phyloP scores from a whole-genome alignment of 176 grass and related monocot species.

The Avena atlantica region DNA sequence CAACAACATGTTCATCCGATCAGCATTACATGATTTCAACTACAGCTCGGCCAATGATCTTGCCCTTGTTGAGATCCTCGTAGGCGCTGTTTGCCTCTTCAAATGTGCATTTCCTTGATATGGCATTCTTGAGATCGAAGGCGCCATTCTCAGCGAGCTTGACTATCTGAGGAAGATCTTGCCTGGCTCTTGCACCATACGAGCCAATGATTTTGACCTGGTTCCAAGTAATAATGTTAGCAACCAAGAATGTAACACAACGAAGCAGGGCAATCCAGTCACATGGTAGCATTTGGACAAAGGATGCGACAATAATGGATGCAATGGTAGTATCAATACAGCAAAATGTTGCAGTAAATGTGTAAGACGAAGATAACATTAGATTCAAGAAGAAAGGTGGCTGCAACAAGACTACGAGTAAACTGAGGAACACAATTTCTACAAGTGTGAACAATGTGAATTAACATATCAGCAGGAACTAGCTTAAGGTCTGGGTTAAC shows the following conservation, averaged over 20 bases:
- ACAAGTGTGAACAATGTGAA: neutral
- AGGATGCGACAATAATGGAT: neutral
- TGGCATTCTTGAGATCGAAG: slow-evolving; percentile 78
- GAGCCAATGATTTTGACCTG: slow-evolving; percentile 98
- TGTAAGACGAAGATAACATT: neutral
- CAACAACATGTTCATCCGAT: slow-evolving; percentile 16
- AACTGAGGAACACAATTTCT: neutral
- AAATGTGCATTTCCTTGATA: slow-evolving; percentile 94
- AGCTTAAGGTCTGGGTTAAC: neutral
- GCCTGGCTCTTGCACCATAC: slow-evolving; percentile 94
- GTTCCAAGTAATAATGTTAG: slow-evolving; percentile 25
- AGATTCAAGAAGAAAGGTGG: neutral
- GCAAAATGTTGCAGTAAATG: neutral
- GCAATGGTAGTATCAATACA: neutral
- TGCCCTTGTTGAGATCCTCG: slow-evolving; percentile 76
- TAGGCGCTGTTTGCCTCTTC: slow-evolving; percentile 86
- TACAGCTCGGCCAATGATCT: slow-evolving; percentile 84
- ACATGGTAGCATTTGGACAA: neutral
- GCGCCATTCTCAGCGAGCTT: slow-evolving; percentile 81
- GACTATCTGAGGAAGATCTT: slow-evolving; percentile 98
- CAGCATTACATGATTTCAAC: slow-evolving; percentile 75
- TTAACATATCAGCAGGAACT: slow-evolving; percentile 17
- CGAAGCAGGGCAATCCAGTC: neutral
- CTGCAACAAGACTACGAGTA: slow-evolving; percentile 16
- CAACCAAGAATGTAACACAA: slow-evolving; percentile 12